Conservation (phyloP, 306 rosid genomes). For the Betula pendula region DNA sequence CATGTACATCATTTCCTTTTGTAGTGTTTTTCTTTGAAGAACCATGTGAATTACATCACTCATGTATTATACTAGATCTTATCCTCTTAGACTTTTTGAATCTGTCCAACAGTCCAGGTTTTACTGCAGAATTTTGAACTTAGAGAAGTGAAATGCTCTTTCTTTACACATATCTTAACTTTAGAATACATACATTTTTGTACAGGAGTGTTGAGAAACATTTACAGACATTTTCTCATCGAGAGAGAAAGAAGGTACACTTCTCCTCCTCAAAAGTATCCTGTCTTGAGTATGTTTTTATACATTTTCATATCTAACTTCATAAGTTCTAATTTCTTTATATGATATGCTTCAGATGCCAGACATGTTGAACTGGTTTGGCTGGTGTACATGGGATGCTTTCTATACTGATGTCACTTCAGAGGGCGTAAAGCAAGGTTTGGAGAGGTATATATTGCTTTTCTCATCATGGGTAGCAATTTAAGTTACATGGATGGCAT, state of each 20-base stretch:
- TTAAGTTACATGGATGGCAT: constrained; percentile 4
- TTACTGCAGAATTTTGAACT: neutral
- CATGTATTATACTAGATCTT: too few species aligned
- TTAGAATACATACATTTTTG: constrained; percentile 12
- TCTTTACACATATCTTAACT: neutral
- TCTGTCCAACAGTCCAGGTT: too few species aligned
- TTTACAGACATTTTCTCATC: constrained; percentile 75
- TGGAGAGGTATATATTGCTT: constrained; percentile 60
- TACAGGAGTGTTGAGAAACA: constrained; percentile 79
- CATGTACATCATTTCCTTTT: neutral
- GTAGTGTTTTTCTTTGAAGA: too few species aligned
- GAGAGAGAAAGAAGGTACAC: constrained; percentile 90
- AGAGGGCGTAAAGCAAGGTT: constrained; percentile 78
- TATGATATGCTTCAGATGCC: constrained; percentile 67
- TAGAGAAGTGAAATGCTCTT: neutral
- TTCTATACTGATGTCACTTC: constrained; percentile 80
- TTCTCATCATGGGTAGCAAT: neutral
- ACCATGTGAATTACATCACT: neutral
- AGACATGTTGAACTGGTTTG: constrained; percentile 90
- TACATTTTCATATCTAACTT: neutral
- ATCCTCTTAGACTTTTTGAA: too few species aligned
- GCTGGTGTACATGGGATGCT: constrained; percentile 99
- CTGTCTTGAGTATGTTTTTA: neutral
- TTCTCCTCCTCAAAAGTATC: too few species aligned
- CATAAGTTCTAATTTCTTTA: neutral